Conservation (phyloP, 495 filamentous ascomycete genomes). For the Aspergillus kassunensis region DNA sequence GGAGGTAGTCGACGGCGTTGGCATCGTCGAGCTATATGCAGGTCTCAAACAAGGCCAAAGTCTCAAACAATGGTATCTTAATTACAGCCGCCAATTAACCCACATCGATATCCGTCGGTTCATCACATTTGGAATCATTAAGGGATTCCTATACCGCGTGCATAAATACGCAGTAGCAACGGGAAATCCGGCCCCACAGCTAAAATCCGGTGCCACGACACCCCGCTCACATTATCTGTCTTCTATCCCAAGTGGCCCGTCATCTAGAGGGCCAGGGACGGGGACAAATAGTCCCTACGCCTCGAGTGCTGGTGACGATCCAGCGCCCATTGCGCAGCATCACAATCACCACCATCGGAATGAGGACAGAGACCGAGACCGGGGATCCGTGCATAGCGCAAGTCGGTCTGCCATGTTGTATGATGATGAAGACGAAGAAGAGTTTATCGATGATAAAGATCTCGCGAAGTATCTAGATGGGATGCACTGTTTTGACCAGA, state of each 20-base stretch:
- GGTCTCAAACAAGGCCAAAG: slow-evolving; percentile 71
- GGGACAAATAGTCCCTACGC: slow-evolving; percentile 38
- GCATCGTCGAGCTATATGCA: slow-evolving; percentile 63
- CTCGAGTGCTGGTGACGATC: slow-evolving; percentile 35
- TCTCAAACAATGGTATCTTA: slow-evolving; percentile 75
- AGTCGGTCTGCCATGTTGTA: slow-evolving; percentile 23
- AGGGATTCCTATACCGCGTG: slow-evolving; percentile 89
- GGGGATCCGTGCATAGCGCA: slow-evolving; percentile 31
- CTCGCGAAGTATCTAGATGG: slow-evolving; percentile 74
- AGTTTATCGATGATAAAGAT: slow-evolving; percentile 36
- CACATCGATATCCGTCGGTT: slow-evolving; percentile 84
- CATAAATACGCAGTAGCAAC: slow-evolving; percentile 82
- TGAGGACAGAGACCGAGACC: slow-evolving; percentile 19
- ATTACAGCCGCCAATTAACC: slow-evolving; percentile 61
- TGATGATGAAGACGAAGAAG: slow-evolving; percentile 32
- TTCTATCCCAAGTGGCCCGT: slow-evolving; percentile 23
- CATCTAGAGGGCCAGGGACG: slow-evolving; percentile 32
- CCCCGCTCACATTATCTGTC: slow-evolving; percentile 16
- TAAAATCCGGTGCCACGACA: slow-evolving; percentile 20
- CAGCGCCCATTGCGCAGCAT: slow-evolving; percentile 20
- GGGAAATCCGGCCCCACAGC: slow-evolving; percentile 29
- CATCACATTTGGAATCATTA: slow-evolving; percentile 93
- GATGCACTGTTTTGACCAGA: slow-evolving; percentile 82
- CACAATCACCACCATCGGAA: slow-evolving; percentile 8
- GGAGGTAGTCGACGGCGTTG: slow-evolving; percentile 35